A percentile compares a stretch with the other conserved stretches of the same genome.
phyloP scores from a whole-genome alignment of 192 early-diverging fungal genomes.

The Linnemannia elongata region DNA sequence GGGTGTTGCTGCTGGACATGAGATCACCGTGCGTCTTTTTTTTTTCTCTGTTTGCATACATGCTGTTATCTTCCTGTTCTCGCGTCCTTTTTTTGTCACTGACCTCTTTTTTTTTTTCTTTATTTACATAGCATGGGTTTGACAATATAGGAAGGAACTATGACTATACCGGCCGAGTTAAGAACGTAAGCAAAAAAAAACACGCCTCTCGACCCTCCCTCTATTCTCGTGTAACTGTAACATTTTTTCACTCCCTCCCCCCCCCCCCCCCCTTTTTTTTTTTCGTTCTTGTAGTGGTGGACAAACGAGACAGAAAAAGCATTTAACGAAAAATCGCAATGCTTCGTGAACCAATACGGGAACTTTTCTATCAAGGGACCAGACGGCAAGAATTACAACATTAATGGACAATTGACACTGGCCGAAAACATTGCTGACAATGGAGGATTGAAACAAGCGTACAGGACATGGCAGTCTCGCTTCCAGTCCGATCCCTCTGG shows the following conservation, averaged over 20 bases:
- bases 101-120: not conserved
- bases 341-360: conserved; percentile 75
- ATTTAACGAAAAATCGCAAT: conserved; percentile 65
- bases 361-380: conserved; percentile 55
- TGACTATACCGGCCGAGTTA: conserved; percentile 32
- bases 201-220: not conserved
- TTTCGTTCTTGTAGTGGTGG: conserved; percentile 69
- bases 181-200: conserved; percentile 20
- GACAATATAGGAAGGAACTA: conserved; percentile 64
- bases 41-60: not conserved
- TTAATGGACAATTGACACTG: conserved; percentile 68
- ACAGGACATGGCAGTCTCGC: conserved; percentile 56
- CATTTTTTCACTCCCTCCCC: no score
- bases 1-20: conserved; percentile 78
- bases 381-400: conserved; percentile 30
- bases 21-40: conserved; percentile 52
- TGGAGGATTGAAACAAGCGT: conserved; percentile 68
- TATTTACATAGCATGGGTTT: conserved; percentile 58
- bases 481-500: conserved; percentile 12
- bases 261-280: no score
- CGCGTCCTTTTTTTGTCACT: not conserved
- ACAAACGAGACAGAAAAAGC: conserved; percentile 62
- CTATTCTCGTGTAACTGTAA: not conserved
- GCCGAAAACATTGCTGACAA: conserved; percentile 81
- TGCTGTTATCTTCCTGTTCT: not conserved